Percentiles rank a stretch among this genome's conserved stretches.
These are phyloP conservation scores for Hexamita inflata DNA, from an alignment of 208 protist genomes.

Conservation along the genomic window DNA sequence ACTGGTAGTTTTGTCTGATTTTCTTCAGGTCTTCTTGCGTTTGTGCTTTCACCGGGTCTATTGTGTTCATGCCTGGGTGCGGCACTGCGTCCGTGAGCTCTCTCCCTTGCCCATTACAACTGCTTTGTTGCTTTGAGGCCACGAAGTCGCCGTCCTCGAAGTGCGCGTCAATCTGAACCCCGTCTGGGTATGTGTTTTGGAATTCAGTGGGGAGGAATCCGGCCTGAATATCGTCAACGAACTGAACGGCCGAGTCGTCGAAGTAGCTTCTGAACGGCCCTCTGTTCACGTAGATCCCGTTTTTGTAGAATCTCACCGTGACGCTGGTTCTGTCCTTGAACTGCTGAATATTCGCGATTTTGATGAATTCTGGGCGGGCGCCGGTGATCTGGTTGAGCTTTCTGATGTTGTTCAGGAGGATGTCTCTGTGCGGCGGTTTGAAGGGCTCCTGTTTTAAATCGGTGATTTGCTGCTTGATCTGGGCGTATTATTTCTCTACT, in stretches of 20 bases:
- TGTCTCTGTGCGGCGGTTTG: too few relatives aligned
- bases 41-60: not conserved
- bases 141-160: not conserved
- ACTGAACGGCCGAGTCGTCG: not conserved
- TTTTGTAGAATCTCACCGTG: not conserved
- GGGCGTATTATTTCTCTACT: too few relatives aligned
- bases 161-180: not conserved
- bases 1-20: too few relatives aligned
- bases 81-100: not conserved
- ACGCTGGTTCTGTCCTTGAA: not conserved
- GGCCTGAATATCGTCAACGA: constrained; percentile 11
- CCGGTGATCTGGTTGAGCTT: too few relatives aligned
- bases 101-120: not conserved
- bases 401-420: too few relatives aligned
- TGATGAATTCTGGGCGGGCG: too few relatives aligned
- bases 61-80: not conserved
- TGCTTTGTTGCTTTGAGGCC: not conserved
- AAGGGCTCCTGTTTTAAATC: too few relatives aligned
- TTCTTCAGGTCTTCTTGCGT: not conserved
- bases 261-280: constrained; percentile 7
- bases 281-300: constrained; percentile 15
- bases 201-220: constrained; percentile 15
- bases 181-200: not conserved
- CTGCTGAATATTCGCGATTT: too few relatives aligned
- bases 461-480: too few relatives aligned